Conservation (phyloP, 2,329 filamentous ascomycete genomes). For the Sclerotinia subarctica region DNA sequence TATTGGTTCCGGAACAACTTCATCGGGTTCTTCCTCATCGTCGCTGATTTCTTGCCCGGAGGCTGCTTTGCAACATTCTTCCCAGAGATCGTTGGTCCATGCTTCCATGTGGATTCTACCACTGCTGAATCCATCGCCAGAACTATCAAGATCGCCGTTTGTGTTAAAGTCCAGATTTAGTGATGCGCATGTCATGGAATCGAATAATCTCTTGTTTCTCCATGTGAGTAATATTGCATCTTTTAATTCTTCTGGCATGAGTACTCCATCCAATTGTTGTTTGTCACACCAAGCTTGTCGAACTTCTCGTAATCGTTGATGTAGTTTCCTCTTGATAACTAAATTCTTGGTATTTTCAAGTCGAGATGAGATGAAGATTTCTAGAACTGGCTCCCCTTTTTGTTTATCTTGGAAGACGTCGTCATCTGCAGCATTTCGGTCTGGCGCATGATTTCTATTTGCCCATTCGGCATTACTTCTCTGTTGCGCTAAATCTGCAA, state of each 20-base stretch:
- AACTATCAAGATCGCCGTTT: conserved; percentile 33
- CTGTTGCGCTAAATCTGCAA: conserved; percentile 24
- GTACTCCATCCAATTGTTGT: conserved; percentile 49
- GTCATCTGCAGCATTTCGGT: conserved; percentile 2
- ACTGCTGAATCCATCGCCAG: conserved; percentile 46
- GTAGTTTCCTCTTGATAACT: conserved; percentile 63
- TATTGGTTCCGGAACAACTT: conserved; percentile 13
- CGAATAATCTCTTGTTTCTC: conserved; percentile 69
- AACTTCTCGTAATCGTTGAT: conserved; percentile 64
- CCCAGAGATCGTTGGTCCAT: conserved; percentile 65
- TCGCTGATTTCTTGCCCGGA: conserved; percentile 27
- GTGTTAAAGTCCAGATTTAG: conserved; percentile 57
- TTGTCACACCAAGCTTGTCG: conserved; percentile 66
- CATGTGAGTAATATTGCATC: conserved; percentile 73
- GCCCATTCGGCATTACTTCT: conserved; percentile 21
- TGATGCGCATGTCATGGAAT: conserved; percentile 68
- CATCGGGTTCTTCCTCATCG: conserved; percentile 29
- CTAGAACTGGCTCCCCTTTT: conserved; percentile 42
- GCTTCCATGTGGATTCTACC: conserved; percentile 71
- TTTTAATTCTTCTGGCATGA: conserved; percentile 43
- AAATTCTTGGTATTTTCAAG: conserved; percentile 60
- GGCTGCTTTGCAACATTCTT: conserved; percentile 34
- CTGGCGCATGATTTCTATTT: conserved; percentile 23
- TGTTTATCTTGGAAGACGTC: conserved; percentile 25
- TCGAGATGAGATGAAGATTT: conserved; percentile 65